Evolutionary conservation across 176 grass and related monocot species (phyloP).

Genomic region (Themeda triandra): DNA sequence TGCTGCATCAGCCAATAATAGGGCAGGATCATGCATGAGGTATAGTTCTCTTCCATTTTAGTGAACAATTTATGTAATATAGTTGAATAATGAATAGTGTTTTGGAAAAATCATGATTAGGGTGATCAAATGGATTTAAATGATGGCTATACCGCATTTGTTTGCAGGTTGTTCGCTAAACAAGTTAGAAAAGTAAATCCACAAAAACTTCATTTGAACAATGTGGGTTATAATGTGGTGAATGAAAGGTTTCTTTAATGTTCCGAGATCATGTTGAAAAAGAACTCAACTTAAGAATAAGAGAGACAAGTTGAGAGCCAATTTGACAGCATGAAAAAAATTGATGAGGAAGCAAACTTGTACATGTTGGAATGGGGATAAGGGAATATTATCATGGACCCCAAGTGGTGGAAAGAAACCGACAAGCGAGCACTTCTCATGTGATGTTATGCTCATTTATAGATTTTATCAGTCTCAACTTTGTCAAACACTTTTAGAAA

Average conservation of each 20-base stretch:
- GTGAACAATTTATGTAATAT: too few relatives aligned
- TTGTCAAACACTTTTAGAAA: background rate
- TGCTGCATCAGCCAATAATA: too few relatives aligned
- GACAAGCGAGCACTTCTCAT: too few relatives aligned
- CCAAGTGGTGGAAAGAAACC: background rate
- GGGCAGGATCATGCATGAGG: too few relatives aligned
- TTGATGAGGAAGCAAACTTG: background rate
- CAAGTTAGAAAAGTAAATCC: background rate
- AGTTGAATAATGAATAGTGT: too few relatives aligned
- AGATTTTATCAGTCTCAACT: background rate
- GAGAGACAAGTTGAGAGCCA: background rate
- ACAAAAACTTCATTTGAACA: background rate
- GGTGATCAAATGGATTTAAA: background rate
- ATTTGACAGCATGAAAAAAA: background rate
- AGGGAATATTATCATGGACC: background rate
- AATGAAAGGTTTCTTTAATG: background rate
- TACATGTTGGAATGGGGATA: background rate
- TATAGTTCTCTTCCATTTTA: too few relatives aligned
- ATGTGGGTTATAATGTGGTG: background rate
- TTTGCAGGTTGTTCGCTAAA: background rate
- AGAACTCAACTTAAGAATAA: background rate
- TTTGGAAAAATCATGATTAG: background rate
- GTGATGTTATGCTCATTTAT: background rate
- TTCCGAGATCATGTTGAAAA: accelerated
- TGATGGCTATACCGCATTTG: background rate